Conservation (phyloP, 768 basidiomycete genomes). For the Chiua virens region DNA sequence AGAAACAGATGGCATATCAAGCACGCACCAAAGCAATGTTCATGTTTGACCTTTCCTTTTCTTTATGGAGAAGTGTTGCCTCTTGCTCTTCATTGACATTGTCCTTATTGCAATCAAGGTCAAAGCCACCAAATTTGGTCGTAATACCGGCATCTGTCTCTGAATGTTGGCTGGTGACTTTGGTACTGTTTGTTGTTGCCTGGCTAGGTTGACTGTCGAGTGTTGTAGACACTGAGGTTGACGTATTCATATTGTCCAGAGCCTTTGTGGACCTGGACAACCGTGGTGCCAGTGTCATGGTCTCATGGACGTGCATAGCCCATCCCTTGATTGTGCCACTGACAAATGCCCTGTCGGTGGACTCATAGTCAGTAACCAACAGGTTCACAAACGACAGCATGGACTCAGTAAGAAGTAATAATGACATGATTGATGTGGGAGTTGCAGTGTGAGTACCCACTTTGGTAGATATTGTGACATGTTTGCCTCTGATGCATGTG, state of each 20-base stretch:
- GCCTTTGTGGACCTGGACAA: too few species aligned
- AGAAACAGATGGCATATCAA: too few species aligned
- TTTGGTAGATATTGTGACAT: constrained; percentile 4
- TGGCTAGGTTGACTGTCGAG: background rate
- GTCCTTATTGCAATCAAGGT: too few species aligned
- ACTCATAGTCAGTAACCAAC: constrained; percentile 2
- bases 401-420: constrained; percentile 1
- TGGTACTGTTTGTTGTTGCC: background rate
- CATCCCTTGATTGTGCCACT: too few species aligned
- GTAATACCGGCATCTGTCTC: background rate
- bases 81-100: too few species aligned
- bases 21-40: too few species aligned
- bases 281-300: too few species aligned
- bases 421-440: background rate
- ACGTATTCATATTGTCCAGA: background rate
- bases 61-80: too few species aligned
- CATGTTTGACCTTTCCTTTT: too few species aligned
- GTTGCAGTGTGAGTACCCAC: background rate
- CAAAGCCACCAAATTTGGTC: too few species aligned
- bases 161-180: background rate
- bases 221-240: background rate
- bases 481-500: too few species aligned
- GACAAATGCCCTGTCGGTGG: background rate
- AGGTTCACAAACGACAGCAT: background rate
- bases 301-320: too few species aligned